Evolutionary conservation across 331 rosid species (phyloP), one percentile per base, ranked within the genome.

Genomic region (Ulmus americana): DNA sequence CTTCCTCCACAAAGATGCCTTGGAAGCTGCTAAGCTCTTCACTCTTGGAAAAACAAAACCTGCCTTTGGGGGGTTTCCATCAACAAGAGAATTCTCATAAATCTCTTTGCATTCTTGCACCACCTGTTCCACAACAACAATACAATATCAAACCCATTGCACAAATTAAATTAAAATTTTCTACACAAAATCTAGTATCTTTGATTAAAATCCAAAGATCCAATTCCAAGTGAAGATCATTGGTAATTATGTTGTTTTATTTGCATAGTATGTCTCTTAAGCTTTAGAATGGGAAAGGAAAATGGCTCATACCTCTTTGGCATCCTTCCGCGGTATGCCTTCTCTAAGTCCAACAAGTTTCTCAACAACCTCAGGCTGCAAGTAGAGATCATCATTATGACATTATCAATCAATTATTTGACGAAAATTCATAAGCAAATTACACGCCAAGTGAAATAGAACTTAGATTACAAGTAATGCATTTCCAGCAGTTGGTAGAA

Each of bases 61-160:
- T 7, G 86, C 63, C 79, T 78, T 92, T 39, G 91, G 77, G 40
- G 97, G 95, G 49, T 67, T 89, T 67, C 90, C 92, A 66, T 84
- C 90, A 64, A 85, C 68, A 11, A 92, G 91, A 56, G 97, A 85
- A 81, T 83, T 92, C 75, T 83, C 97, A 64, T 82, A 92, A 51
- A 92, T 89, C 77, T 92, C 98, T 78, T 82, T 92, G 91, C 98
- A 92, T 71, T 92, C 98, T 87, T 87, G 97, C 59, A 92, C 83
- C 18, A 89, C 98, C 98, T 92, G 83, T 55, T 68, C 7, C 46
- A 64, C 49, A 62, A 7, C 6, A 10, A 58, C 55, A 63, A 6
- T 28, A 53, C 35, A 3, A 10, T 20, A 8, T 16, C 12, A 20
- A 18, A 61, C 35, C 35, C 35, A 28, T 28, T 28, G 2, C 35